Evolutionary conservation across 441 rosid species (phyloP).

Genomic region (Mallotus japonicus): DNA sequence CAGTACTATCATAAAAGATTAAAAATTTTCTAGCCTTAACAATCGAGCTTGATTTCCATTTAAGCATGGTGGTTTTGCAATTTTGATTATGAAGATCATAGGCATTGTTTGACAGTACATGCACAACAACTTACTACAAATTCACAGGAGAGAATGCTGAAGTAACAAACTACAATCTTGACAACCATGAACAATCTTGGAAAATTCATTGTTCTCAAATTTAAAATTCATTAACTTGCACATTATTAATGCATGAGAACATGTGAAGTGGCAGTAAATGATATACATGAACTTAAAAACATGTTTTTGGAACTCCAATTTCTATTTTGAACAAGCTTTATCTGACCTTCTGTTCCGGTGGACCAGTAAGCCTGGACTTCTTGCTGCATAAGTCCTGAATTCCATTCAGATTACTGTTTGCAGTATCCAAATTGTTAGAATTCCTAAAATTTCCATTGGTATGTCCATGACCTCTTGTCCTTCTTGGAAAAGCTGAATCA

Average conservation of each 20-base stretch:
- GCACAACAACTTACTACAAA: not conserved
- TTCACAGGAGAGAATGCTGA: not conserved
- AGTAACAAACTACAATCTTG: not conserved
- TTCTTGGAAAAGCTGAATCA: slow-evolving; percentile 52
- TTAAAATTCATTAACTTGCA: slow-evolving; percentile 1
- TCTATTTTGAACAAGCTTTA: slow-evolving; percentile 1
- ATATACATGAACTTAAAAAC: not conserved
- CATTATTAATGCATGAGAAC: not conserved
- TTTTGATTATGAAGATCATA: not conserved
- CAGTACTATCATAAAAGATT: not conserved
- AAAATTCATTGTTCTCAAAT: not conserved
- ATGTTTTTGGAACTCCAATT: not conserved
- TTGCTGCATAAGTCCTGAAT: slow-evolving; percentile 47
- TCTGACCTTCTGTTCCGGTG: slow-evolving; percentile 91
- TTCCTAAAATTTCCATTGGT: slow-evolving; percentile 42
- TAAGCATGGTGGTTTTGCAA: not conserved
- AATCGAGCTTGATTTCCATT: not conserved
- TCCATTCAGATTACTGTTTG: slow-evolving; percentile 39
- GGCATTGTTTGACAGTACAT: not conserved
- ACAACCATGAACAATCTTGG: not conserved
- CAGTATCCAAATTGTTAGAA: slow-evolving; percentile 35
- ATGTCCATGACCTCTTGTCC: slow-evolving; percentile 50
- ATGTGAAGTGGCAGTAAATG: not conserved
- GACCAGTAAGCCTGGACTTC: slow-evolving; percentile 62
- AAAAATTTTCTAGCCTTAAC: not conserved